A percentile compares a stretch with the other conserved stretches of the same genome.
Evolutionary conservation across 176 grass and related monocot genomes (phyloP).

Genomic region (Carex pumila): DNA sequence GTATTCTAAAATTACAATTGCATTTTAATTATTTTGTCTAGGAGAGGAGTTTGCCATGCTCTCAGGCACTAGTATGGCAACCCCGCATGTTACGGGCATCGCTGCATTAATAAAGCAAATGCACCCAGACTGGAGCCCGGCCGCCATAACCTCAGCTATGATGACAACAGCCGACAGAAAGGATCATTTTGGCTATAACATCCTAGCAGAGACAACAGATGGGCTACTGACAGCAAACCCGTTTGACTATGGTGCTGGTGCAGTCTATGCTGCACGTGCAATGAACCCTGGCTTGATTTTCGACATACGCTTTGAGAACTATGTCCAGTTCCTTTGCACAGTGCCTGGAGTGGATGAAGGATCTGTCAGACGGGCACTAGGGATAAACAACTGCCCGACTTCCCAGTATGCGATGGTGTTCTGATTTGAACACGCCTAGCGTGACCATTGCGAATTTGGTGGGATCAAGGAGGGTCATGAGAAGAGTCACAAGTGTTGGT

Average conservation of each 20-base stretch:
- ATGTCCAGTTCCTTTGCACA: slow-evolving; percentile 66
- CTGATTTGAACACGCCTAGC: slow-evolving; percentile 67
- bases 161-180: slow-evolving; percentile 61
- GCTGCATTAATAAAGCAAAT: slow-evolving; percentile 60
- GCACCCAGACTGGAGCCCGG: slow-evolving; percentile 65
- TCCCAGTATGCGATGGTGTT: slow-evolving; percentile 34
- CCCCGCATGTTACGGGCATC: slow-evolving; percentile 57
- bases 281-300: slow-evolving; percentile 59
- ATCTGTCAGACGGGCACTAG: slow-evolving; percentile 41
- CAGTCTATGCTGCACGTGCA: slow-evolving; percentile 53
- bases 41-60: slow-evolving; percentile 38
- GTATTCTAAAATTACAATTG: not conserved
- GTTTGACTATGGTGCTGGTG: slow-evolving; percentile 65
- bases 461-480: slow-evolving; percentile 47
- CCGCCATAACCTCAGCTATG: slow-evolving; percentile 61
- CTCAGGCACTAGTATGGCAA: slow-evolving; percentile 74
- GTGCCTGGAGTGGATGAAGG: slow-evolving; percentile 55
- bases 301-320: slow-evolving; percentile 40
- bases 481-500: slow-evolving; percentile 48
- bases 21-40: not conserved
- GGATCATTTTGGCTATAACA: slow-evolving; percentile 28
- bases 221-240: slow-evolving; percentile 33
- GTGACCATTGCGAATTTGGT: slow-evolving; percentile 67
- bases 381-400: slow-evolving; percentile 37
- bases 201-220: slow-evolving; percentile 18